Percentiles rank a stretch among this genome's conserved stretches.
phyloP scores from a whole-genome alignment of 352 stramenopile species.

The Globisporangium spiculum region DNA sequence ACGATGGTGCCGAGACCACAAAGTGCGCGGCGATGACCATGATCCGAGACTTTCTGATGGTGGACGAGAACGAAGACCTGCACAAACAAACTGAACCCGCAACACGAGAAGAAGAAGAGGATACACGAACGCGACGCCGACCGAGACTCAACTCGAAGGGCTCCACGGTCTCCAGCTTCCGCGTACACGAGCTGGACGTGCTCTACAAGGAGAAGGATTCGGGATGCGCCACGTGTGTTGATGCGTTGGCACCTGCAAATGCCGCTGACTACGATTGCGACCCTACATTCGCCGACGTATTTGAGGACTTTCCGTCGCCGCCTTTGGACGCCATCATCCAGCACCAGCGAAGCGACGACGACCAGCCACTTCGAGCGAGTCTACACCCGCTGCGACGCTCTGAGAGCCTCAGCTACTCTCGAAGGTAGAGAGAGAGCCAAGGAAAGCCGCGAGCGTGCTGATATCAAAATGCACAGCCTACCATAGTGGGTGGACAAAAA shows the following conservation, averaged over 20 bases:
- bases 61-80: conserved; percentile 38
- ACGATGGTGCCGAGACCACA: conserved; percentile 9
- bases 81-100: neutral
- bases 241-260: conserved; percentile 2
- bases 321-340: conserved; percentile 59
- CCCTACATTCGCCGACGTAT: conserved; percentile 47
- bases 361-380: conserved; percentile 2
- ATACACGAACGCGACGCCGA: conserved; percentile 16
- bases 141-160: conserved; percentile 28
- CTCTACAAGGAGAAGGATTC: conserved; percentile 32
- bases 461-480: neutral
- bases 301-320: conserved; percentile 48
- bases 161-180: conserved; percentile 47
- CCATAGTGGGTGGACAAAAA: neutral
- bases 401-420: conserved; percentile 35
- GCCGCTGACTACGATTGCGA: conserved; percentile 30
- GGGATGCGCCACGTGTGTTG: neutral
- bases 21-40: conserved; percentile 44
- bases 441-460: neutral
- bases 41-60: conserved; percentile 67
- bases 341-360: conserved; percentile 33
- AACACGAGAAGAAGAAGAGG: neutral
- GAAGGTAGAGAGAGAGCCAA: neutral
- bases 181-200: conserved; percentile 59
- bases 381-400: conserved; percentile 27